Percentiles rank a stretch among this genome's conserved stretches.
phyloP scores from a whole-genome alignment of 148 eudicot species.

The Persicaria maculosa region DNA sequence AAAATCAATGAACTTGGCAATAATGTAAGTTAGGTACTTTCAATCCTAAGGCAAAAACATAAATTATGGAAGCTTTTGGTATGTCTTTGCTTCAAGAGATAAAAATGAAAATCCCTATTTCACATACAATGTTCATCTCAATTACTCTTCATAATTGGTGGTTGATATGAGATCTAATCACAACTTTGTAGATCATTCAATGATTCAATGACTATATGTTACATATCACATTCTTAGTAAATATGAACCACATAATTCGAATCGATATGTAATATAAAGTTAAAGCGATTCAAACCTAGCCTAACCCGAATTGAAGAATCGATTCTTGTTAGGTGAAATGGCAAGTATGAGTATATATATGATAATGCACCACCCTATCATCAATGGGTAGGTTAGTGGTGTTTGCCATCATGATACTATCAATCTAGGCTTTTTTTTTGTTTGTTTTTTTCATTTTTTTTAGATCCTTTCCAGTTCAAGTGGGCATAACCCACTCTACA shows the following conservation, averaged over 20 bases:
- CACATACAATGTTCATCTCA: background rate
- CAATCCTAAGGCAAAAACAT: too few species aligned
- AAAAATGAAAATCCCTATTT: too few species aligned
- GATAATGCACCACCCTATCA: background rate
- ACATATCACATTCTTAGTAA: background rate
- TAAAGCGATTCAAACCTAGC: too few species aligned
- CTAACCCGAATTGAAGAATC: too few species aligned
- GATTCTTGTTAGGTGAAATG: too few species aligned
- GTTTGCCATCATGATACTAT: background rate
- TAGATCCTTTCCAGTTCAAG: too few species aligned
- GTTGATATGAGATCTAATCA: background rate
- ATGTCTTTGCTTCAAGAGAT: too few species aligned
- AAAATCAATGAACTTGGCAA: too few species aligned
- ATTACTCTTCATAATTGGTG: background rate
- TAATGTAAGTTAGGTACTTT: too few species aligned
- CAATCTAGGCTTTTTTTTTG: background rate
- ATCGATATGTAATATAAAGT: background rate
- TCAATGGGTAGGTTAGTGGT: background rate
- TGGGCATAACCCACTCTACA: too few species aligned
- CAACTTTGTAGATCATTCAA: background rate
- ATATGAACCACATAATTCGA: background rate
- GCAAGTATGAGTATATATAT: background rate
- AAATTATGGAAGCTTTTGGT: too few species aligned
- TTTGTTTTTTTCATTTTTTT: background rate
- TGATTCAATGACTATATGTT: too few species aligned